Percentiles rank a stretch among this genome's conserved stretches.
phyloP scores from a whole-genome alignment of 495 filamentous ascomycete genomes.

The Xylaria flabelliformis region DNA sequence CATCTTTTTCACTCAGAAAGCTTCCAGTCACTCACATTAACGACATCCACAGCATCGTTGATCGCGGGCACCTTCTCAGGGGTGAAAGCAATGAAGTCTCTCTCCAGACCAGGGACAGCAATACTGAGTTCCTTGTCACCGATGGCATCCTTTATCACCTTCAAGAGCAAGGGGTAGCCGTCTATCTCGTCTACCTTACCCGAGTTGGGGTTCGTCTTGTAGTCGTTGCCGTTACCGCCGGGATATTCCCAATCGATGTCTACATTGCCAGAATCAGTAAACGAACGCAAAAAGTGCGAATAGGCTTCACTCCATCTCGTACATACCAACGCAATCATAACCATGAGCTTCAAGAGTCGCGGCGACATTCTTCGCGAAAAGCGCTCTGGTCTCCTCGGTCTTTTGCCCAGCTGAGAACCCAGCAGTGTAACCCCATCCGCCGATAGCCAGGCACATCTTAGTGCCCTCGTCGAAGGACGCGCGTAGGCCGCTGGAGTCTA shows the following conservation, averaged over 20 bases:
- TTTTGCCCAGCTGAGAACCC: constrained; percentile 62
- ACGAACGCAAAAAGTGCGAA: neutral
- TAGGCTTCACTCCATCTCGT: neutral
- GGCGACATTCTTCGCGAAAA: constrained; percentile 65
- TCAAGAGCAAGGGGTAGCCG: constrained; percentile 63
- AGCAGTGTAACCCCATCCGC: constrained; percentile 64
- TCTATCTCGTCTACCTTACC: constrained; percentile 63
- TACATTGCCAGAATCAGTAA: constrained; percentile 32
- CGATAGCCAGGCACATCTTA: constrained; percentile 67
- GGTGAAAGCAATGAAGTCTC: constrained; percentile 70
- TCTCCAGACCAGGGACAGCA: constrained; percentile 63
- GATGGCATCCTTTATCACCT: constrained; percentile 61
- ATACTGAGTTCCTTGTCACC: constrained; percentile 67
- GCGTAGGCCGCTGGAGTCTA: constrained; percentile 54
- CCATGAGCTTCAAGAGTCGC: constrained; percentile 57
- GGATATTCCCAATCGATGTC: constrained; percentile 75
- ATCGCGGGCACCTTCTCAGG: constrained; percentile 63
- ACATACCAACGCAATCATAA: constrained; percentile 61
- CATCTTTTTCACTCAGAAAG: neutral
- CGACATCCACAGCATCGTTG: constrained; percentile 64
- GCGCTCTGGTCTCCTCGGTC: constrained; percentile 54
- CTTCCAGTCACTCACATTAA: constrained; percentile 54
- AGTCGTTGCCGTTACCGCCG: constrained; percentile 65
- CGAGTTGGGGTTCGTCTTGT: constrained; percentile 64
- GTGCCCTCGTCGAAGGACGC: constrained; percentile 59